A percentile compares a stretch with the other conserved stretches of the same genome.
Conservation (phyloP, 179 eudicot species). For the Carnegiea gigantea region DNA sequence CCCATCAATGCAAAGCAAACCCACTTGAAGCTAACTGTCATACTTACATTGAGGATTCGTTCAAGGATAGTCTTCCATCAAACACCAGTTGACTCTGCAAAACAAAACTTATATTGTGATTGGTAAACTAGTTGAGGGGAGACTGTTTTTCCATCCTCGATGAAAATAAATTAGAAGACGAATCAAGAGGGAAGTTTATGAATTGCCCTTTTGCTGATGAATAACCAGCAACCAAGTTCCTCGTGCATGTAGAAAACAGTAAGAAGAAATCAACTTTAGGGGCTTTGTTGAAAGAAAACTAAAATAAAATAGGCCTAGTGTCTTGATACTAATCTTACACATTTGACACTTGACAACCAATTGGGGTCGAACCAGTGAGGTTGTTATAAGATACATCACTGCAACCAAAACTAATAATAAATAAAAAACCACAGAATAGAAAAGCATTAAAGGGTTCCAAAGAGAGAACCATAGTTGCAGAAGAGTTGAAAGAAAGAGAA, state of each 20-base stretch:
- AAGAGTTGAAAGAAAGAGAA: not conserved
- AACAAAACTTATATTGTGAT: not conserved
- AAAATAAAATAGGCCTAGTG: not conserved
- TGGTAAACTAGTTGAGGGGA: not conserved
- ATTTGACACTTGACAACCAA: constrained; percentile 24
- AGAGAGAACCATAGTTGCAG: not conserved
- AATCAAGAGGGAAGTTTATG: constrained; percentile 32
- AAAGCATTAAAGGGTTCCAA: not conserved
- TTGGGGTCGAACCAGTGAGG: constrained; percentile 21
- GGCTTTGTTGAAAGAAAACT: not conserved
- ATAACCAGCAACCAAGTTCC: constrained; percentile 67
- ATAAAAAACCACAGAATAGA: not conserved
- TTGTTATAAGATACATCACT: constrained; percentile 35
- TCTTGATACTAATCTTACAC: constrained; percentile 41
- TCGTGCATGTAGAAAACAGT: constrained; percentile 24
- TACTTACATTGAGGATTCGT: not conserved
- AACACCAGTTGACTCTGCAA: constrained; percentile 1
- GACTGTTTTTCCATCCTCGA: constrained; percentile 32
- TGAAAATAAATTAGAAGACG: constrained; percentile 23
- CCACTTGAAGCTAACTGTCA: not conserved
- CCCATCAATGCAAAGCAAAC: no score
- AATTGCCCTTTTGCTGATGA: constrained; percentile 39
- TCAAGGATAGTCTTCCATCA: constrained; percentile 10
- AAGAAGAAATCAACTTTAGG: not conserved
- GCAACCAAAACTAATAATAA: not conserved